These are phyloP conservation scores for Amaranthus hypochondriacus DNA, from an alignment of 148 eudicot species.

Conservation along the genomic window DNA sequence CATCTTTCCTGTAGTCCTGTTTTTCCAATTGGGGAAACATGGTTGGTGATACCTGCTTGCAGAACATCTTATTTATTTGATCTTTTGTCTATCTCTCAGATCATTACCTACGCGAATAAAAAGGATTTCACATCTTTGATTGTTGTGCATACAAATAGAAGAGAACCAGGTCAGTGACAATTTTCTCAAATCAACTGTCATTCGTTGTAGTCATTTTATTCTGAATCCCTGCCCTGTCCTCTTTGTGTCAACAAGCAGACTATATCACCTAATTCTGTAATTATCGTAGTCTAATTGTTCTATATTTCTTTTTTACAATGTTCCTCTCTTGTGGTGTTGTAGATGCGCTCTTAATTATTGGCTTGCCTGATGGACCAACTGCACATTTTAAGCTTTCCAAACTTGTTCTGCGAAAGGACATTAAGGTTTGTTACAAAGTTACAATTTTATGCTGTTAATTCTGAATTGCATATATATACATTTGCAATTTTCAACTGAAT, in stretches of 20 bases:
- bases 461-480: neutral
- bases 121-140: conserved; percentile 80
- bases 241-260: neutral
- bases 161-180: conserved; percentile 71
- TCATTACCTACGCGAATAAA: conserved; percentile 71
- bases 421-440: conserved; percentile 50
- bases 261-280: neutral
- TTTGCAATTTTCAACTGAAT: neutral
- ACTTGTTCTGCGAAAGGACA: conserved; percentile 81
- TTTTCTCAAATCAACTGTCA: neutral
- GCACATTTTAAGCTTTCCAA: conserved; percentile 93
- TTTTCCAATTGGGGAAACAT: neutral
- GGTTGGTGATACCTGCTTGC: neutral
- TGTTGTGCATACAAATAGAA: conserved; percentile 86
- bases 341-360: conserved; percentile 83
- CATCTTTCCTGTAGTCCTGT: neutral
- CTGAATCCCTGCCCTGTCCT: neutral
- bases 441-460: neutral
- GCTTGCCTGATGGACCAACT: conserved; percentile 94
- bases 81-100: conserved; percentile 33
- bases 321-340: conserved; percentile 7
- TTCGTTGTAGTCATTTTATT: neutral
- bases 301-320: neutral
- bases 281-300: neutral
- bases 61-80: neutral